Base-by-base conservation (phyloP, 2,329 filamentous ascomycete species). In the Aspergillus amoenus region DNA sequence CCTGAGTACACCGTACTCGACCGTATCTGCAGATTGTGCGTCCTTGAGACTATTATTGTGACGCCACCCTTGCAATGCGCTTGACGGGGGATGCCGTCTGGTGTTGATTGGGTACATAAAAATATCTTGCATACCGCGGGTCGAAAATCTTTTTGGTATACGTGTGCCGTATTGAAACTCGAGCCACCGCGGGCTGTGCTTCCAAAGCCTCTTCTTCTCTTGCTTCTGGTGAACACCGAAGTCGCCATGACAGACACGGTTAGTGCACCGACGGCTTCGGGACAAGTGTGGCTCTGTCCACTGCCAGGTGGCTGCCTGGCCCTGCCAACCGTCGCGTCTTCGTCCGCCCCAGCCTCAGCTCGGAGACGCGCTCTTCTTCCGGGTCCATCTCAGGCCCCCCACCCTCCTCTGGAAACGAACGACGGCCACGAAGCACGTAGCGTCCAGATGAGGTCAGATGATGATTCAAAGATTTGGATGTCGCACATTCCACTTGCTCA, bases 311-410 rank as follows among this genome's bases (percentile, higher is more conserved):
- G 24, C 17, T 64, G 27, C 27, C 27, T 30, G 27, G 27, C 27
- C 24, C 27, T 30, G 59, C 55, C 57, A 58, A 57, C 57, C 49
- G 52, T 56, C 58, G 57, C 56, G 61, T 57, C 7, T 37, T 18
- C 21, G 12, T 57, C 59, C 21, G 12, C 57, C 59, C 60, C 63
- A 65, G 63, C 60, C 60, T 64, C 62, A 47, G 61, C 60, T 63
- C 65, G 64, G 65, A 66, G 65, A 66, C 61, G 61, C 58, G 58
- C 65, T 53, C 48, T 62, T 47, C 32, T 67, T 67, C 65, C 65
- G 64, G 48, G 55, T 58, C 58, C 55, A 47, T 39, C 41, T 30
- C n/a, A n/a, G 8, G 17, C 12, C 56, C 13, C 13, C 34, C 34
- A 37, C 56, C 17, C 18, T 21, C 30, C 34, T 8, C 11, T 13